A percentile compares a stretch with the other conserved stretches of the same genome.
Conservation (phyloP, 2,329 filamentous ascomycete genomes). For the Didymella segeticola region DNA sequence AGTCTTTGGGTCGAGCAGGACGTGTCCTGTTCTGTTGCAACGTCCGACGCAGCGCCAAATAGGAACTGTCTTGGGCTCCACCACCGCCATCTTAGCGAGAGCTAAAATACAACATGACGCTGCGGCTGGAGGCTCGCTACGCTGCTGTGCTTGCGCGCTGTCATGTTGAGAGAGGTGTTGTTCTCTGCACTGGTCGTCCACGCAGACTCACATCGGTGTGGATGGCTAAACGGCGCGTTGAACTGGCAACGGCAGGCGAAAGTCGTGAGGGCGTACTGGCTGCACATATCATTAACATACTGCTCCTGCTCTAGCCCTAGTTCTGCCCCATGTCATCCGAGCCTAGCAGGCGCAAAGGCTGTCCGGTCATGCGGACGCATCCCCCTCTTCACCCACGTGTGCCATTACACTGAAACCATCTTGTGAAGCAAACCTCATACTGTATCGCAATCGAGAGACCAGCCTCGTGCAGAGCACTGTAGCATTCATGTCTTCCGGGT, state of each 20-base stretch:
- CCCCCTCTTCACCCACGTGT: not conserved
- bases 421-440: too few relatives aligned
- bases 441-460: not conserved
- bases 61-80: too few relatives aligned
- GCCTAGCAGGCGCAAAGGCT: not conserved
- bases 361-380: not conserved
- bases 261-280: not conserved
- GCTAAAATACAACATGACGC: too few relatives aligned
- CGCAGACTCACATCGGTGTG: too few relatives aligned
- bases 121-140: too few relatives aligned
- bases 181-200: not conserved
- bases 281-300: not conserved
- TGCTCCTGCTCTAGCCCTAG: not conserved
- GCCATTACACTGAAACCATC: not conserved
- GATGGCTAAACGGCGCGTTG: too few relatives aligned
- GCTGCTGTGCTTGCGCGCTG: too few relatives aligned
- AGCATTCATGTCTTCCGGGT: not conserved
- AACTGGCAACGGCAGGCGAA: not conserved
- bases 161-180: too few relatives aligned
- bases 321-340: not conserved
- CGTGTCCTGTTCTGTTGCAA: too few relatives aligned
- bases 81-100: too few relatives aligned
- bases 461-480: not conserved
- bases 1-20: too few relatives aligned
- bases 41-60: too few relatives aligned